phyloP scores from a whole-genome alignment of 371 early-diverging fungal species.

The Choanephora cucurbitarum region DNA sequence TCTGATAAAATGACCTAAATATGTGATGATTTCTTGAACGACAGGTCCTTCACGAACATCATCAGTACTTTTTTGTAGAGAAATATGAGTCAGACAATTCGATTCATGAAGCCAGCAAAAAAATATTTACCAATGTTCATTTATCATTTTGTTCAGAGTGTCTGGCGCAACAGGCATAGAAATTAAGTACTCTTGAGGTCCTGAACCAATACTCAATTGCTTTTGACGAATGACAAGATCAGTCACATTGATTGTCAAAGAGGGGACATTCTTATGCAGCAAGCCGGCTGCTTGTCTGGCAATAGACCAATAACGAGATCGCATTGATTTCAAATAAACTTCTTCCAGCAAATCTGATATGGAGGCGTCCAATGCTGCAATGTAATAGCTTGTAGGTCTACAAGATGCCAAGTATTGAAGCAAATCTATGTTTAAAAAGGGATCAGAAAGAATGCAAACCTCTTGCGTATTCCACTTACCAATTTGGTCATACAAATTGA shows the following conservation, averaged over 20 bases:
- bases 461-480: constrained; percentile 14
- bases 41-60: constrained; percentile 85
- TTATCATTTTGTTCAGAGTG: constrained; percentile 66
- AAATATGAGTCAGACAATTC: no score
- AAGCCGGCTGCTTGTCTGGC: constrained; percentile 83
- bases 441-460: not conserved
- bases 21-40: constrained; percentile 81
- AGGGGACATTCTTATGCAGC: constrained; percentile 73
- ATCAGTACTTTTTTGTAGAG: constrained; percentile 55
- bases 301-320: constrained; percentile 74
- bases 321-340: constrained; percentile 76
- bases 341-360: constrained; percentile 73
- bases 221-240: constrained; percentile 83
- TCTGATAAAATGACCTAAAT: constrained; percentile 74
- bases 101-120: no score
- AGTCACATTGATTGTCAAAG: constrained; percentile 78
- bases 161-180: constrained; percentile 70
- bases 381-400: constrained; percentile 53
- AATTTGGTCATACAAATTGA: constrained; percentile 82
- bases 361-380: constrained; percentile 55
- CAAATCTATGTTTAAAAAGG: constrained; percentile 45
- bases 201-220: constrained; percentile 78
- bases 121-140: constrained; percentile 57
- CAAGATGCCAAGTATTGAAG: constrained; percentile 79
- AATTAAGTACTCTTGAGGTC: constrained; percentile 67